Evolutionary conservation across 2,329 filamentous ascomycete genomes (phyloP).

Genomic region (Sarocladium brachiariae): DNA sequence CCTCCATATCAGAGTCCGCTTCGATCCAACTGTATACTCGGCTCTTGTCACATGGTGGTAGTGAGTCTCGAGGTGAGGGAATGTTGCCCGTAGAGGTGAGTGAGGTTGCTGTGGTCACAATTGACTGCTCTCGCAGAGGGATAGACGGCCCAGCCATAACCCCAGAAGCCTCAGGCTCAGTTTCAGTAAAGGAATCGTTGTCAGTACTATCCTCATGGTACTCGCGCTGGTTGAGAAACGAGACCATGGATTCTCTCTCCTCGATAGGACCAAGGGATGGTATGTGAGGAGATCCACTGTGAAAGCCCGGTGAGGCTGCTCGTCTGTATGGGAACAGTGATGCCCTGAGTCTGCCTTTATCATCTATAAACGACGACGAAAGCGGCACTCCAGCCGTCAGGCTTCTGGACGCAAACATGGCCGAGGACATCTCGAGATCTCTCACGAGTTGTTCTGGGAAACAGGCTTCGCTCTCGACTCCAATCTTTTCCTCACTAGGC

Average conservation of each 20-base stretch:
- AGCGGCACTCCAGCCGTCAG: slow-evolving; percentile 45
- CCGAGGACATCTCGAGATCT: slow-evolving; percentile 43
- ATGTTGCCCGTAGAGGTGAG: slow-evolving; percentile 23
- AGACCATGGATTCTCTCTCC: slow-evolving; percentile 28
- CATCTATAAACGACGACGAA: slow-evolving; percentile 22
- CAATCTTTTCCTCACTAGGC: slow-evolving; percentile 19
- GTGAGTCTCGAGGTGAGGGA: slow-evolving; percentile 19
- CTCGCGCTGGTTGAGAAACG: slow-evolving; percentile 23
- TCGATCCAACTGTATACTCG: slow-evolving; percentile 31
- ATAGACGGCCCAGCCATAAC: slow-evolving; percentile 27
- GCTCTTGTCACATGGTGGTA: slow-evolving; percentile 15
- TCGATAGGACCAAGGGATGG: slow-evolving; percentile 28
- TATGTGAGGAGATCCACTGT: slow-evolving; percentile 18
- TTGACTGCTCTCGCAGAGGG: slow-evolving; percentile 26
- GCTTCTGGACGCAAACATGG: slow-evolving; percentile 41
- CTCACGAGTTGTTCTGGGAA: slow-evolving; percentile 49
- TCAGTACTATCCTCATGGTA: slow-evolving; percentile 23
- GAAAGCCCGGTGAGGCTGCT: neutral
- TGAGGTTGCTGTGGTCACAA: slow-evolving; percentile 30
- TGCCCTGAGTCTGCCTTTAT: slow-evolving; percentile 15
- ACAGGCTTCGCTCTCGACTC: slow-evolving; percentile 33
- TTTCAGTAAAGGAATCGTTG: slow-evolving; percentile 23
- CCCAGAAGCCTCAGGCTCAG: slow-evolving; percentile 20
- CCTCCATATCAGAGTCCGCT: slow-evolving; percentile 27
- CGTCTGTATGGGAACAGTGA: slow-evolving; percentile 8